Conservation (phyloP, 2,329 filamentous ascomycete genomes). For the Fusarium luffae region DNA sequence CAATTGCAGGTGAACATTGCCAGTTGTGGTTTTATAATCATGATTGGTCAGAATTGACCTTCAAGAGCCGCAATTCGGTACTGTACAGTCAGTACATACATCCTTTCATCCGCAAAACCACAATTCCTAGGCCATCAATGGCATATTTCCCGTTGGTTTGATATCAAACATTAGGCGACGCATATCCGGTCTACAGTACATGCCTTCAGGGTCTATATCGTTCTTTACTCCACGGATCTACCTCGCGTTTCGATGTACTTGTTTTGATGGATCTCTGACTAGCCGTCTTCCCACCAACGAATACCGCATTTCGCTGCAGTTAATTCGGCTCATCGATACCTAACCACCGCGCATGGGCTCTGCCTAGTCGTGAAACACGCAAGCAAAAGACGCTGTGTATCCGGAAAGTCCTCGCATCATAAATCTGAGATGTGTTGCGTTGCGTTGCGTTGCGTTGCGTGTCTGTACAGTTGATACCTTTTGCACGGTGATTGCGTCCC, state of each 20-base stretch:
- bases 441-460: conserved; percentile 4
- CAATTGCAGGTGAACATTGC: background rate
- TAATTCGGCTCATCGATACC: background rate
- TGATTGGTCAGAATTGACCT: conserved; percentile 17
- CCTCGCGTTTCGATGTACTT: background rate
- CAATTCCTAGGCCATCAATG: conserved; percentile 4
- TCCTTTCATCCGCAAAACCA: conserved; percentile 30
- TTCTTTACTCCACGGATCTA: conserved; percentile 15
- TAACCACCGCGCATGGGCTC: conserved; percentile 1
- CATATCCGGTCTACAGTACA: conserved; percentile 20
- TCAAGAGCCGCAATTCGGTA: conserved; percentile 19
- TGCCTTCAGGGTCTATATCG: background rate
- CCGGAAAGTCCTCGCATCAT: conserved; percentile 5
- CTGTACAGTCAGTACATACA: conserved; percentile 5
- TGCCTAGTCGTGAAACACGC: conserved; percentile 20
- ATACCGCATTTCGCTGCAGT: background rate
- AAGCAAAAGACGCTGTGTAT: conserved; percentile 25
- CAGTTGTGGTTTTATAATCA: conserved; percentile 3
- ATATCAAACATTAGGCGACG: conserved; percentile 1
- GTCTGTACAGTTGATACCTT: conserved; percentile 1
- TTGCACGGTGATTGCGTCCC: conserved; percentile 22
- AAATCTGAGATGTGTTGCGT: conserved; percentile 8
- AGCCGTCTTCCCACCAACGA: background rate
- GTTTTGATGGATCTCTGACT: background rate
- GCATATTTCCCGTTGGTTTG: conserved; percentile 8